Conservation (phyloP, 2,329 filamentous ascomycete species). For the Calcarisporium arbuscula region DNA sequence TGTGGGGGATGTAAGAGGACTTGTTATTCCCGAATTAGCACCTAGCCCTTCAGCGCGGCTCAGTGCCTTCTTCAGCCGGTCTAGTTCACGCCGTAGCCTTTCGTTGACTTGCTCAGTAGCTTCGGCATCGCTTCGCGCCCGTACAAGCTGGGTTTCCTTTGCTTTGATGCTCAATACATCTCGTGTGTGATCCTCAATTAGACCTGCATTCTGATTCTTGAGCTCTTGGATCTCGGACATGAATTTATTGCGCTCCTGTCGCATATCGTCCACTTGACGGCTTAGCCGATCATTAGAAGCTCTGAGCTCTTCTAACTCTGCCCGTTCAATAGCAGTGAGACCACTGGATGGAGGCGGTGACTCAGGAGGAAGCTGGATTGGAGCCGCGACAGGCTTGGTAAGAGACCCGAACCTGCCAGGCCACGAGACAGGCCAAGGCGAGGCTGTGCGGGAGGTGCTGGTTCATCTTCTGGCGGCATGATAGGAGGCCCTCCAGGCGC, state of each 20-base stretch:
- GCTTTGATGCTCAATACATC: conserved; percentile 96
- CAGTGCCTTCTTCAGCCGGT: conserved; percentile 85
- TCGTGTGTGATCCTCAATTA: conserved; percentile 95
- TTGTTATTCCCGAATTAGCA: conserved; percentile 28
- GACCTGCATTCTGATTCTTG: conserved; percentile 91
- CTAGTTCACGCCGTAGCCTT: conserved; percentile 78
- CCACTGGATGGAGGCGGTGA: conserved; percentile 58
- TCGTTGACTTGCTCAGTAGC: conserved; percentile 82
- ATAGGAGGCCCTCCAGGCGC: conserved; percentile 39
- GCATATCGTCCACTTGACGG: conserved; percentile 71
- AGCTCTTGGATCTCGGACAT: conserved; percentile 86
- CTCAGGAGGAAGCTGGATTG: conserved; percentile 42
- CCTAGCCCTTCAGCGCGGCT: conserved; percentile 52
- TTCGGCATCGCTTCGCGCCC: conserved; percentile 84
- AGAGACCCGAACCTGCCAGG: conserved; percentile 79
- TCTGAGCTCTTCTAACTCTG: conserved; percentile 87
- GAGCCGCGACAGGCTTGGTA: conserved; percentile 59
- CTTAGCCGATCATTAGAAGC: conserved; percentile 73
- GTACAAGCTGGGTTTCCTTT: conserved; percentile 94
- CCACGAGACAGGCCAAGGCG: conserved; percentile 68
- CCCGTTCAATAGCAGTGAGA: conserved; percentile 72
- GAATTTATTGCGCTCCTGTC: conserved; percentile 74
- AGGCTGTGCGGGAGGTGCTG: conserved; percentile 51
- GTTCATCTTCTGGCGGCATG: conserved; percentile 52
- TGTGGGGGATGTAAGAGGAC: conserved; percentile 44